Percentiles rank a stretch among this genome's conserved stretches.
These are phyloP conservation scores for Fusarium fracticaudum DNA, from an alignment of 2,329 filamentous ascomycete species.

Conservation along the genomic window DNA sequence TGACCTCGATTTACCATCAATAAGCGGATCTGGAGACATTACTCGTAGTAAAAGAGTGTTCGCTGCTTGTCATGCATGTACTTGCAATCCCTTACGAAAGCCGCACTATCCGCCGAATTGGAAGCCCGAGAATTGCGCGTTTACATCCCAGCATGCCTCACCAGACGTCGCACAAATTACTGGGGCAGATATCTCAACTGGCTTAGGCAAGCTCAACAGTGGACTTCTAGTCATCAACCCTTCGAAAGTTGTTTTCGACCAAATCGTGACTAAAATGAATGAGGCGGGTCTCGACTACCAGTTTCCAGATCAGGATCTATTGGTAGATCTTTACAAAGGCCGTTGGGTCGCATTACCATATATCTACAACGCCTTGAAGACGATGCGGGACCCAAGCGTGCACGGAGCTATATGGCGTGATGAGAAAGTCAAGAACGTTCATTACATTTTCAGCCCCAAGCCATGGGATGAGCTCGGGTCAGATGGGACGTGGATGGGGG, in stretches of 20 bases:
- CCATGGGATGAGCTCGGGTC: constrained; percentile 1
- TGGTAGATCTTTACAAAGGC: not conserved
- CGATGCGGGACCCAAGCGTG: not conserved
- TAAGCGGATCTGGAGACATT: fast-evolving
- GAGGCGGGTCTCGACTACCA: not conserved
- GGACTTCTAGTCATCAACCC: constrained; percentile 18
- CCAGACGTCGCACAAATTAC: not conserved
- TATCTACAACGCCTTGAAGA: constrained; percentile 17
- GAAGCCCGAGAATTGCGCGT: constrained; percentile 12
- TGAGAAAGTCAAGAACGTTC: constrained; percentile 14
- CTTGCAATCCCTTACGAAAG: constrained; percentile 9
- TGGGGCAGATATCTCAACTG: not conserved
- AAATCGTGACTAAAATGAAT: not conserved
- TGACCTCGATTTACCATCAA: not conserved
- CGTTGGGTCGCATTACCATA: constrained; percentile 17
- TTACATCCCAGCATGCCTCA: constrained; percentile 6
- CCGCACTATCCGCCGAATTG: constrained; percentile 10
- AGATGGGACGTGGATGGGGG: not conserved
- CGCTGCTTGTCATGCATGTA: constrained; percentile 22
- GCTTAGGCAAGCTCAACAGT: constrained; percentile 12
- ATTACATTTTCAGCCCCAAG: constrained; percentile 20
- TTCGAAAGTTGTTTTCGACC: not conserved
- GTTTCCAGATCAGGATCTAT: constrained; percentile 16
- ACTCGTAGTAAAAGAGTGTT: not conserved
- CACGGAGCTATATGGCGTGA: constrained; percentile 10